Percentiles rank a stretch among this genome's conserved stretches.
Evolutionary conservation across 192 early-diverging fungal genomes (phyloP).

Genomic region (Chytriomyces sp.): DNA sequence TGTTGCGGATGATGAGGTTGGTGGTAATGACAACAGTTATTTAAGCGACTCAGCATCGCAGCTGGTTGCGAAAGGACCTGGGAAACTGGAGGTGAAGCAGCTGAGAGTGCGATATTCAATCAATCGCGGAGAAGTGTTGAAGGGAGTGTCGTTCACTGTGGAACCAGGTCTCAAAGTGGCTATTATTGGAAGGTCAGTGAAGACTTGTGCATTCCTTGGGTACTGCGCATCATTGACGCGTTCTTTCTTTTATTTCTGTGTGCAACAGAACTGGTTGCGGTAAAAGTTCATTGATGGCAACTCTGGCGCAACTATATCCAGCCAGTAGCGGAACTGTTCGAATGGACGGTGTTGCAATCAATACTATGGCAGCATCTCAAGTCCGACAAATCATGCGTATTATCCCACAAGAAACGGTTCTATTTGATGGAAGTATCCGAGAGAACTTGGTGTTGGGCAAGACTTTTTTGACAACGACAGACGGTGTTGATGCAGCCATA

Average conservation of each 20-base stretch:
- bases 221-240: slow-evolving; percentile 43
- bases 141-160: slow-evolving; percentile 35
- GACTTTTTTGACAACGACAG: slow-evolving; percentile 31
- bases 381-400: slow-evolving; percentile 69
- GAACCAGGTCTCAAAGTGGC: slow-evolving; percentile 44
- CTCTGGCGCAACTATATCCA: slow-evolving; percentile 45
- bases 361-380: slow-evolving; percentile 60
- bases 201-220: slow-evolving; percentile 50
- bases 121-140: slow-evolving; percentile 31
- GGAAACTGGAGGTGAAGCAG: neutral
- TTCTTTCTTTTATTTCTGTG: slow-evolving; percentile 60
- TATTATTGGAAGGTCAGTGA: slow-evolving; percentile 50
- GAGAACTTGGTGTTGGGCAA: slow-evolving; percentile 72
- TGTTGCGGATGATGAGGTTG: neutral
- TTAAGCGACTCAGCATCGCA: neutral
- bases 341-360: slow-evolving; percentile 72
- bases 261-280: slow-evolving; percentile 58
- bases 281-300: slow-evolving; percentile 45
- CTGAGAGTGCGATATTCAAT: slow-evolving; percentile 24
- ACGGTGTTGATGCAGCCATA: slow-evolving; percentile 67
- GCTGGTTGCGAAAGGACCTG: neutral
- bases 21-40: neutral
- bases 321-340: slow-evolving; percentile 56
- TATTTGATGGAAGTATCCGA: slow-evolving; percentile 47
- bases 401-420: slow-evolving; percentile 69